These are phyloP conservation scores for Pichia heedii DNA, from an alignment of 805 yeast genomes.

Conservation along the genomic window DNA sequence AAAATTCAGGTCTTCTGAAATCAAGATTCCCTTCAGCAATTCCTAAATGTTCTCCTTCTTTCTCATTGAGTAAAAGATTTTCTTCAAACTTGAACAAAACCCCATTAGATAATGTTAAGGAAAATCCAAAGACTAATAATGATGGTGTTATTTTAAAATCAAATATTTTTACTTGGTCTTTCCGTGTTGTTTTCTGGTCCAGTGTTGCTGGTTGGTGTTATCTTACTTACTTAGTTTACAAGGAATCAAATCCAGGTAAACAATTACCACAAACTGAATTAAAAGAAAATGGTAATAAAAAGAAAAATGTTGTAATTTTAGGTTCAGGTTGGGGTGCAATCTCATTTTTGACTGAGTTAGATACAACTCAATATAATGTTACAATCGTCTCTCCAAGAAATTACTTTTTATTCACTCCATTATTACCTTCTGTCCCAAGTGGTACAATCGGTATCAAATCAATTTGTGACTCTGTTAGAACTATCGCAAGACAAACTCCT, in stretches of 20 bases:
- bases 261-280: slow-evolving; percentile 50
- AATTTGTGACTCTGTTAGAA: slow-evolving; percentile 86
- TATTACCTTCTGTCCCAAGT: slow-evolving; percentile 89
- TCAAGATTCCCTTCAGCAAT: neutral
- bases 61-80: neutral
- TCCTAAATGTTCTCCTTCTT: neutral
- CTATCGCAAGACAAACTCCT: slow-evolving; percentile 64
- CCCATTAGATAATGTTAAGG: neutral
- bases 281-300: slow-evolving; percentile 42
- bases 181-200: slow-evolving; percentile 44
- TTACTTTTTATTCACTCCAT: slow-evolving; percentile 92
- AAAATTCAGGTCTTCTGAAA: neutral
- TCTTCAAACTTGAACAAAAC: neutral
- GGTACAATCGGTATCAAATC: slow-evolving; percentile 88
- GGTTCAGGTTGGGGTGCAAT: slow-evolving; percentile 97
- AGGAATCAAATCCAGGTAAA: slow-evolving; percentile 50
- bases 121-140: neutral
- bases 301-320: slow-evolving; percentile 67
- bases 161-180: slow-evolving; percentile 30
- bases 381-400: slow-evolving; percentile 89
- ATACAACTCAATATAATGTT: slow-evolving; percentile 81
- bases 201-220: slow-evolving; percentile 46
- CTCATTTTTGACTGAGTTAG: slow-evolving; percentile 73
- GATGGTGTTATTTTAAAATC: slow-evolving; percentile 3
- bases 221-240: slow-evolving; percentile 52